phyloP scores from a whole-genome alignment of 371 early-diverging fungal species.

The Apophysomyces variabilis region DNA sequence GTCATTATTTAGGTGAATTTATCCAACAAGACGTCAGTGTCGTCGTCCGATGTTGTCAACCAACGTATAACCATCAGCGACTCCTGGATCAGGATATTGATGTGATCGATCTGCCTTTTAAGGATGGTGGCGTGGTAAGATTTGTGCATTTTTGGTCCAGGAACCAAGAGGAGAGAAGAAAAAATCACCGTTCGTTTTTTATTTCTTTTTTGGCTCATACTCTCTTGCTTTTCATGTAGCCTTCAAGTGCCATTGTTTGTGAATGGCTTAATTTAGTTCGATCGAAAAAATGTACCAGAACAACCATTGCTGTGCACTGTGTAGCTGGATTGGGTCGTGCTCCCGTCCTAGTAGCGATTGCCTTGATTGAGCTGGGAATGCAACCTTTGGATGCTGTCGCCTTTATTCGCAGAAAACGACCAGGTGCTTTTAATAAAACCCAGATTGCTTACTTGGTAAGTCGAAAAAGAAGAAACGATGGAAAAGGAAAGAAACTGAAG shows the following conservation, averaged over 20 bases:
- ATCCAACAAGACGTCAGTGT: conserved; percentile 72
- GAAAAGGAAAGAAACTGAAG: background rate
- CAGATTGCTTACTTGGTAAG: conserved; percentile 71
- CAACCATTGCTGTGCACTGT: conserved; percentile 84
- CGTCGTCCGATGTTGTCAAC: conserved; percentile 81
- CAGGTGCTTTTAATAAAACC: conserved; percentile 83
- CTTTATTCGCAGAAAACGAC: conserved; percentile 73
- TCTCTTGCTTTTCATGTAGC: conserved; percentile 32
- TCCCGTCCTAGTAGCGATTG: conserved; percentile 76
- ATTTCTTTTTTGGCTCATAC: background rate
- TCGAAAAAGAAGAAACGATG: background rate
- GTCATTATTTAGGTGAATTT: conserved; percentile 76
- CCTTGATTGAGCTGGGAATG: conserved; percentile 85
- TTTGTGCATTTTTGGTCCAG: no score
- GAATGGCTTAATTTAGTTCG: conserved; percentile 76
- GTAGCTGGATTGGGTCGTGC: conserved; percentile 85
- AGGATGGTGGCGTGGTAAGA: conserved; percentile 62
- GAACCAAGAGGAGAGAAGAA: background rate
- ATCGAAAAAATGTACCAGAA: conserved; percentile 45
- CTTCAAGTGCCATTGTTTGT: conserved; percentile 68
- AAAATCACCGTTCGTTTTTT: background rate
- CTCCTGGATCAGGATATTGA: conserved; percentile 55
- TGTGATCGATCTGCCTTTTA: conserved; percentile 33
- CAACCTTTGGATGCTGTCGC: conserved; percentile 78
- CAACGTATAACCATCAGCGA: conserved; percentile 74